Evolutionary conservation across 2,329 filamentous ascomycete species (phyloP), one percentile per base, ranked within the genome.

Genomic region (Monosporascus sp.): DNA sequence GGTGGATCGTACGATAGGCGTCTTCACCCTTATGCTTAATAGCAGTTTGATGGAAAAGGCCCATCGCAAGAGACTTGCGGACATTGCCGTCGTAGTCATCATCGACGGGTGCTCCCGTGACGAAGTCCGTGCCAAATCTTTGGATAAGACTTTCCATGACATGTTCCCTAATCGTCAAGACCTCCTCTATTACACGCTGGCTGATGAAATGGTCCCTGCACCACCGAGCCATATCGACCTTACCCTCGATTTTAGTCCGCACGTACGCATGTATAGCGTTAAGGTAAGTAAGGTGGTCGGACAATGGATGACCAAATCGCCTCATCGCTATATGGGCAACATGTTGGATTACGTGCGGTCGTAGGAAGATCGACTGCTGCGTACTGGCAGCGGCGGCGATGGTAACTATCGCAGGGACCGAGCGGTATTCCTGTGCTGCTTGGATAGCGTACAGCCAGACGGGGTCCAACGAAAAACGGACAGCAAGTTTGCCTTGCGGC

Each of bases 11-110:
- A 1, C 94, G 99, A 58, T 87, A 85, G 74, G 99, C 99, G 43
- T 89, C 83, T 79, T 97, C 97, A 67, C 83, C 86, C 50, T 83
- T 84, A 66, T 97, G 91, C 68, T 88, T 90, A 83, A 96, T 97
- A 55, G 94, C 95, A 22, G 97, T 90, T 71, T 99, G 94, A 94
- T 99, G 97, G 80, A 99, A 99, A 80, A 99, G 99, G 36, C 95
- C 94, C 1, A 92, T 83, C 14, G 97, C 87, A 15, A 99, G 81
- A 8, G 94, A 93, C 39, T 91, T 86, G 46, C 93, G 89, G 65
- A 99, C 97, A 71, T 99, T 99, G 70, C 85, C 90, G 74, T 97
- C 99, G 77, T 97, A 99, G 67, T 94, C 90, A 78, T 96, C 96
- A 75, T 97, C 87, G 64, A 91, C 88, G 67, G 96, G 97, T 0